Evolutionary conservation across 2,329 filamentous ascomycete species (phyloP).

Genomic region (Paraconiothyrium brasiliense): DNA sequence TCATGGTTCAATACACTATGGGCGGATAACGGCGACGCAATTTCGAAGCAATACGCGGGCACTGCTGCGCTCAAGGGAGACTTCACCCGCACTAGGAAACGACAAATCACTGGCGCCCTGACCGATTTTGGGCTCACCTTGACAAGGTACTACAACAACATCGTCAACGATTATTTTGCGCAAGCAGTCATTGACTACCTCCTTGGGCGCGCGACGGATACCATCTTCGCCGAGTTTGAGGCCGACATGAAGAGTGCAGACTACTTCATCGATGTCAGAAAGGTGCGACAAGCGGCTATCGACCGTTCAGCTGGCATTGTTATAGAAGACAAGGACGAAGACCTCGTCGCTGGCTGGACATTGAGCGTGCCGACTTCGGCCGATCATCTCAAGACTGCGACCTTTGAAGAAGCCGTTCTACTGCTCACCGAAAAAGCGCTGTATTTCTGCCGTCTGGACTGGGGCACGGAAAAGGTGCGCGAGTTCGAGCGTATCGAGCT

Average conservation of each 20-base stretch:
- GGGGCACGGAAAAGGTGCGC: constrained; percentile 92
- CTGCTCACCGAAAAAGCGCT: constrained; percentile 85
- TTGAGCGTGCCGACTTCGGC: constrained; percentile 78
- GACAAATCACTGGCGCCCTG: constrained; percentile 88
- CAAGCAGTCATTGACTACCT: constrained; percentile 95
- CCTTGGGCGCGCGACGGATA: constrained; percentile 83
- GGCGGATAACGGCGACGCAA: constrained; percentile 97
- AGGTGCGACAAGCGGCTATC: constrained; percentile 87
- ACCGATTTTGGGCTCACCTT: constrained; percentile 91
- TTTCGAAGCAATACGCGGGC: constrained; percentile 94
- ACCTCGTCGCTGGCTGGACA: constrained; percentile 90
- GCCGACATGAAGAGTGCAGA: constrained; percentile 92
- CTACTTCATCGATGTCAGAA: constrained; percentile 85
- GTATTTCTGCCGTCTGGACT: constrained; percentile 92
- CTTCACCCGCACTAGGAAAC: constrained; percentile 89
- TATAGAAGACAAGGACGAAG: constrained; percentile 77
- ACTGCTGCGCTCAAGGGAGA: constrained; percentile 97
- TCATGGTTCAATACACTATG: constrained; percentile 96
- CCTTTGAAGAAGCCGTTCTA: constrained; percentile 88
- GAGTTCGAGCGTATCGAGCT: constrained; percentile 89
- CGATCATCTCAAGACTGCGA: constrained; percentile 71
- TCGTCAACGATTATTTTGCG: constrained; percentile 97
- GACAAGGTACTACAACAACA: constrained; percentile 81
- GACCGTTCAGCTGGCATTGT: constrained; percentile 89
- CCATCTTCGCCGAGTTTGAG: constrained; percentile 94